A percentile compares a stretch with the other conserved stretches of the same genome.
Conservation (phyloP, 257 asterid species). For the Solanum medicagineum region DNA sequence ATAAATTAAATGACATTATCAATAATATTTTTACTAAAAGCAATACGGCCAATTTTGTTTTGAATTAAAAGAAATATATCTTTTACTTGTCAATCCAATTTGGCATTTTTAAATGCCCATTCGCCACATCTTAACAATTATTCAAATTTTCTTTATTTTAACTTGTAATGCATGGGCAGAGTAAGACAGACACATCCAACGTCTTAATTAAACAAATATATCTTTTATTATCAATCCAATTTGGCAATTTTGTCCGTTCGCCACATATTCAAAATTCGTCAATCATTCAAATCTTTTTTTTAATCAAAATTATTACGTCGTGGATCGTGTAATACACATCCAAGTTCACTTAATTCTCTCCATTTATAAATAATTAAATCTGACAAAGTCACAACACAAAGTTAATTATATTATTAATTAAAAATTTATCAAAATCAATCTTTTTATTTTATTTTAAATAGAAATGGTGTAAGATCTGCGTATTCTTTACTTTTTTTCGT, state of each 20-base stretch:
- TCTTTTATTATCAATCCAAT: not conserved
- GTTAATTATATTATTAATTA: not conserved
- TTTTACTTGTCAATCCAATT: not conserved
- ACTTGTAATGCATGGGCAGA: not conserved
- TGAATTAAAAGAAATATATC: not conserved
- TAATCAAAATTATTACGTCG: not conserved
- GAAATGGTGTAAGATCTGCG: rapidly evolving
- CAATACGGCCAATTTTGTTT: not conserved
- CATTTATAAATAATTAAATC: not conserved
- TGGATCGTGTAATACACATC: not conserved
- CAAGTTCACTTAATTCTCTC: not conserved
- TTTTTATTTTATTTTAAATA: no score
- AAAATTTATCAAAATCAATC: no score
- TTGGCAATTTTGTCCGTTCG: not conserved
- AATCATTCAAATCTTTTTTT: not conserved
- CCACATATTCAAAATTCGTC: not conserved
- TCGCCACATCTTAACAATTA: not conserved
- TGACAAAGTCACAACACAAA: not conserved
- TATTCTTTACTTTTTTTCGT: rapidly evolving
- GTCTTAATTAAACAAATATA: not conserved
- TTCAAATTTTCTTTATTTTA: not conserved
- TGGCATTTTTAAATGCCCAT: not conserved
- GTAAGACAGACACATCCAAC: not conserved
- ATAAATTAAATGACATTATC: no score
- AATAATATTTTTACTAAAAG: not conserved